Percentiles rank a stretch among this genome's conserved stretches.
Evolutionary conservation across 1,284 basidiomycete genomes (phyloP).

Genomic region (Singerocomus inundabilis): DNA sequence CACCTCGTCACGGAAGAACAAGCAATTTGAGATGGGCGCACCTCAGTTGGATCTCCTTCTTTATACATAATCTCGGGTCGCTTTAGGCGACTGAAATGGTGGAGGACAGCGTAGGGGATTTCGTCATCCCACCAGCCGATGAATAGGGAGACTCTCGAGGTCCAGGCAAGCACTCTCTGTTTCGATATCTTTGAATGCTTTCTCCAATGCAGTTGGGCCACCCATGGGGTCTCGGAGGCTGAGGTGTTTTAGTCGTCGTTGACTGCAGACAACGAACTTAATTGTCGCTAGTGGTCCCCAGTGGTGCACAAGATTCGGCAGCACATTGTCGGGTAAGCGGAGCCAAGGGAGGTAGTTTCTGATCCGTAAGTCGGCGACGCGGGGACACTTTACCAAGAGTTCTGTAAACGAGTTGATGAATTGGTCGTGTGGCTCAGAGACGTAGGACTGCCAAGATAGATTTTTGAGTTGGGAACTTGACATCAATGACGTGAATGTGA

Average conservation of each 20-base stretch:
- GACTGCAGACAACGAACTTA: constrained; percentile 22
- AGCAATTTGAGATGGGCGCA: constrained; percentile 4
- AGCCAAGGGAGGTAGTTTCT: constrained; percentile 30
- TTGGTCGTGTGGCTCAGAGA: constrained; percentile 29
- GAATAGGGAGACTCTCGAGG: constrained; percentile 27
- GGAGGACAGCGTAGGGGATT: constrained; percentile 29
- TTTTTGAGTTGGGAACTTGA: constrained; percentile 36
- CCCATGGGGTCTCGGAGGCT: constrained; percentile 26
- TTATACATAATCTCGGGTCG: constrained; percentile 26
- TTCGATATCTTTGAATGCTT: constrained; percentile 30
- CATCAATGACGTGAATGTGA: constrained; percentile 35
- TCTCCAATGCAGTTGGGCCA: constrained; percentile 26
- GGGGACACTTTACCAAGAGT: constrained; percentile 28
- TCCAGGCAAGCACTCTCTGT: constrained; percentile 11
- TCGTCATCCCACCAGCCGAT: constrained; percentile 33
- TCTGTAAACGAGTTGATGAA: constrained; percentile 26
- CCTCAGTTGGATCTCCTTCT: constrained; percentile 26
- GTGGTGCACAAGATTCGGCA: constrained; percentile 32
- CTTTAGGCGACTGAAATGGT: constrained; percentile 22
- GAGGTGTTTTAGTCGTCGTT: constrained; percentile 21
- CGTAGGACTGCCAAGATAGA: constrained; percentile 31
- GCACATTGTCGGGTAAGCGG: constrained; percentile 23
- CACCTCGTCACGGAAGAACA: too few relatives aligned
- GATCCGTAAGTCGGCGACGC: constrained; percentile 21
- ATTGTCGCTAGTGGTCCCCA: constrained; percentile 33